Evolutionary conservation across 106 monocot species (phyloP), one percentile per base, ranked within the genome.

Genomic region (Dendrobium chrysotoxum): DNA sequence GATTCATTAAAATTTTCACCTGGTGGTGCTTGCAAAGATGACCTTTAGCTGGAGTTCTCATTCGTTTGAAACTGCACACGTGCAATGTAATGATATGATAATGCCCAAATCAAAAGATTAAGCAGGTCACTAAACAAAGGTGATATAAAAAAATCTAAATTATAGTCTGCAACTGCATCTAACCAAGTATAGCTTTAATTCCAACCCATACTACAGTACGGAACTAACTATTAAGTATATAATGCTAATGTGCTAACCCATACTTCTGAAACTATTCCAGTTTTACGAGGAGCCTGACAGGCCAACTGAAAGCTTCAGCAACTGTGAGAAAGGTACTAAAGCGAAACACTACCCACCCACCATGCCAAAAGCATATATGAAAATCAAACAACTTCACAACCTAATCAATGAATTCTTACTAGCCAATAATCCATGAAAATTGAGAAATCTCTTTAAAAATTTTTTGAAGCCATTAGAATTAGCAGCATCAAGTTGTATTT

Each of bases 1-100:
- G 18, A 15, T 35, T 28, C 53, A 28, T 64, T 6, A n/a, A 64
- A 12, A 85, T 81, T 57, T 54, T 79, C 23, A 94, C 98, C 91
- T 98, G 95, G 83, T 86, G 95, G 81, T 99, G 99, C 78, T 86
- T 95, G 88, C 99, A 99, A 21, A 90, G 93, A 76, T 86, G 80
- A 15, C 99, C 99, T 87, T 93, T 99, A 53, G 91, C 91, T 77
- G 99, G 93, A 83, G 87, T 91, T 79, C 81, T 89, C 42, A 99
- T 99, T 44, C 93, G 92, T 79, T 75, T 90, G 77, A 91, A 93
- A 86, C 99, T 99, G 94, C 40, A 85, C 40, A 78, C 53, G 28
- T 35, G 73, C 21, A 28, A 26, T 9, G 42, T 5, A 50, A 15
- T 3, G 11, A 76, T 12, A 38, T 55, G 1, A 39, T 71, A 83